Conservation (phyloP, 2,329 filamentous ascomycete species). For the Arthroderma uncinatum region DNA sequence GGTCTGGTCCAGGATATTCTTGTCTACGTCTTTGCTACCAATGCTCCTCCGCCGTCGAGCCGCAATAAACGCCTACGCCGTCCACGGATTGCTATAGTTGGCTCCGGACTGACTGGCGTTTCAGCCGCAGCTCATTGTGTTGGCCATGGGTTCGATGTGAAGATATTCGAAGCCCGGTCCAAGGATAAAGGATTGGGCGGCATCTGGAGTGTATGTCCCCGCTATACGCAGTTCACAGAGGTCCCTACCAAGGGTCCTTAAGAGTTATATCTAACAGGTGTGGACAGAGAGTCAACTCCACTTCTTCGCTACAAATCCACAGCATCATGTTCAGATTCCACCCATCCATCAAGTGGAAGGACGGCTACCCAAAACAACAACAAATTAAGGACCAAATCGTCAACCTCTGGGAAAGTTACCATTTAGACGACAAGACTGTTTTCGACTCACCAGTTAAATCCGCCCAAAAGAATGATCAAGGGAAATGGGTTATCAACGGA, state of each 20-base stretch:
- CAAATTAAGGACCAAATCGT: conserved; percentile 64
- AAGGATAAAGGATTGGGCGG: conserved; percentile 56
- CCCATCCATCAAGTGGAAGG: conserved; percentile 61
- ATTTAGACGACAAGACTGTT: conserved; percentile 56
- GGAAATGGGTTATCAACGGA: conserved; percentile 69
- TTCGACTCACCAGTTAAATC: conserved; percentile 61
- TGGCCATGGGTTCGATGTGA: conserved; percentile 73
- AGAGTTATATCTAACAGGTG: neutral
- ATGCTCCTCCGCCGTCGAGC: conserved; percentile 50
- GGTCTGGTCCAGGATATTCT: conserved; percentile 55
- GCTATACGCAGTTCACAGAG: no score
- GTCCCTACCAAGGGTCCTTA: no score
- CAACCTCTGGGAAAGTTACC: conserved; percentile 63
- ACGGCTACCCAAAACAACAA: conserved; percentile 65
- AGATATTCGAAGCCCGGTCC: conserved; percentile 62
- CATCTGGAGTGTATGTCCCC: conserved; percentile 59
- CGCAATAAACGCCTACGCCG: conserved; percentile 38
- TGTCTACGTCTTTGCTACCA: conserved; percentile 55
- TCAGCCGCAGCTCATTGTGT: conserved; percentile 72
- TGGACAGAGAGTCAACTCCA: conserved; percentile 63
- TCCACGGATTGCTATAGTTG: conserved; percentile 58
- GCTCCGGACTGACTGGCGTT: conserved; percentile 62
- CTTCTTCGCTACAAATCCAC: conserved; percentile 72
- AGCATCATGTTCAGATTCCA: conserved; percentile 82
- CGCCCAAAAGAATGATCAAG: conserved; percentile 56